Evolutionary conservation across 441 rosid genomes (phyloP), one percentile per base, ranked within the genome.

Genomic region (Geranium incanum): DNA sequence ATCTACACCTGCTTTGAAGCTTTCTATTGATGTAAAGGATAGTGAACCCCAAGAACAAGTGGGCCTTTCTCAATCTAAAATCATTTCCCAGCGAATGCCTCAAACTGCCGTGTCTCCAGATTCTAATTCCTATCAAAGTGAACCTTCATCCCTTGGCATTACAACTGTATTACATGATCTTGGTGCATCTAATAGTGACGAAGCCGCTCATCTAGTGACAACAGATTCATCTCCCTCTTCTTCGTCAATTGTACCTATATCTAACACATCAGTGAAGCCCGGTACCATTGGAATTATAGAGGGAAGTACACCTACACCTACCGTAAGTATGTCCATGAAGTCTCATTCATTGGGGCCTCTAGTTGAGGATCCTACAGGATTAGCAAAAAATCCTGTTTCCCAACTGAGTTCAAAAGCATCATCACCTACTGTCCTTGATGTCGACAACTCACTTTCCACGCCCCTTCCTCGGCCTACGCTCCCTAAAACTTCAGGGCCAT

Each of bases 91-190:
- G 67, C 78, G 85, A 71, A 38, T 70, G 28, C 75, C 85, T 69
- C 86, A 75, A 57, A 76, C 78, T 80, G 75, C 86, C 67, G 57
- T 64, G 18, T 71, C 88, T 73, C 84, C 91, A 43, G 75, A 76
- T 16, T 52, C 72, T 63, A 81, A 68, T 77, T 75, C 83, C 75
- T 87, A 81, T 73, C 83, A 84, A 63, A 79, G 84, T 75, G 78
- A 87, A 28, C 75, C 89, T 15, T 81, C 89, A 36, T 73, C 64
- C 72, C 82, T 88, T 68, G 91, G 95, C 72, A 85, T 88, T 81
- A 87, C 96, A 59, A 87, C 95, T 77, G 75, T 84, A 75, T 81
- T 89, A 81, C 88, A 84, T 7, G 93, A 92, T 86, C 87, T 83
- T 80, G 80, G 70, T 72, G 39, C 77, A 69, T 81, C 81, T 78